These are phyloP conservation scores for Fabrea salina DNA, from an alignment of 169 alveolate species.

Conservation along the genomic window DNA sequence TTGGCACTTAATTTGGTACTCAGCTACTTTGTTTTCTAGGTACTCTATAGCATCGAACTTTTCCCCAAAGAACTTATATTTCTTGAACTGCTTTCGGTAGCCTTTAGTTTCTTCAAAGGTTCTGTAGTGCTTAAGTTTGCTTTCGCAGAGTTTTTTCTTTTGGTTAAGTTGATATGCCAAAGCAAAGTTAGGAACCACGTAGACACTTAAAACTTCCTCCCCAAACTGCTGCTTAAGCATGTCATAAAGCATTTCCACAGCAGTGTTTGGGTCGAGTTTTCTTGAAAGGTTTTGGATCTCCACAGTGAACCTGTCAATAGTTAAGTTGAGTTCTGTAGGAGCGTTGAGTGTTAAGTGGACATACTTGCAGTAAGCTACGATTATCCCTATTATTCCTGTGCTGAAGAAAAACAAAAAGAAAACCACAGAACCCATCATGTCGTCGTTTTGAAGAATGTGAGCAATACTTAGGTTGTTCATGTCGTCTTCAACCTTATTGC, in stretches of 20 bases:
- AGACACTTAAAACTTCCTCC: not conserved
- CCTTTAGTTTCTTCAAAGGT: not conserved
- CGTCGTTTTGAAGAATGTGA: not conserved
- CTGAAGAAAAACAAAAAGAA: slow-evolving; percentile 7
- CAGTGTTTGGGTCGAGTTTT: not conserved
- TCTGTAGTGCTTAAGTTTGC: not conserved
- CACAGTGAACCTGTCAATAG: not conserved
- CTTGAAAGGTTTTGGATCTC: slow-evolving; percentile 16
- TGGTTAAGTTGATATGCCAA: not conserved
- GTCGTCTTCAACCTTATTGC: not conserved
- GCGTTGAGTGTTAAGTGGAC: not conserved
- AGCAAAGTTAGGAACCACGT: slow-evolving; percentile 5
- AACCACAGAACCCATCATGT: not conserved
- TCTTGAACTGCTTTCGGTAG: not conserved
- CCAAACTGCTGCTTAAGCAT: not conserved
- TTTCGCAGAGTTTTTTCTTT: not conserved
- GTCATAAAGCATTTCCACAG: not conserved
- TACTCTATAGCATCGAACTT: slow-evolving; percentile 9
- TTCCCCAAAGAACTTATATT: not conserved
- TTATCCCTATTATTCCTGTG: not conserved
- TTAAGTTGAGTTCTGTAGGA: not conserved
- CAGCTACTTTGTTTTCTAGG: not conserved
- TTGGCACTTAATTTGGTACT: not conserved
- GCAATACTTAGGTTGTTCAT: slow-evolving; percentile 28
- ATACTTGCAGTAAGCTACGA: not conserved